Evolutionary conservation across 2,329 filamentous ascomycete genomes (phyloP).

Genomic region (Calonectria honghensis): DNA sequence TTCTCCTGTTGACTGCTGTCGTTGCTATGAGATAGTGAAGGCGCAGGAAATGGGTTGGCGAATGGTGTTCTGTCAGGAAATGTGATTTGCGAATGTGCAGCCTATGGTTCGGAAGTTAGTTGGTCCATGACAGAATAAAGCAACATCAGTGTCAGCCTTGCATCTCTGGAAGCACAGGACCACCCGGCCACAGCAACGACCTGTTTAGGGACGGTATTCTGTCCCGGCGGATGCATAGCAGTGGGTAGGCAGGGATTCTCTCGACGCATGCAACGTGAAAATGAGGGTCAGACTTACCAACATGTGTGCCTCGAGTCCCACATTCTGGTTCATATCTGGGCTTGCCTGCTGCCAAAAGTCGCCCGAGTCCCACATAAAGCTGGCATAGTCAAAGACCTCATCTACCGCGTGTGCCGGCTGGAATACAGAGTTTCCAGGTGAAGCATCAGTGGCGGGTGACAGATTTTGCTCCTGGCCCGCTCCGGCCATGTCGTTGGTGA

Average conservation of each 20-base stretch:
- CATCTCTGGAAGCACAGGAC: not conserved
- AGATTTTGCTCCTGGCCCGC: constrained; percentile 47
- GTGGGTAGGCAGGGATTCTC: constrained; percentile 32
- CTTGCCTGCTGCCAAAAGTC: constrained; percentile 60
- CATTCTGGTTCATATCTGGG: constrained; percentile 50
- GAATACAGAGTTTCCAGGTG: constrained; percentile 52
- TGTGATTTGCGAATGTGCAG: constrained; percentile 49
- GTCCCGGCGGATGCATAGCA: constrained; percentile 22
- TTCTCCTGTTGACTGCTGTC: constrained; percentile 44
- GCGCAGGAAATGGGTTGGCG: constrained; percentile 45
- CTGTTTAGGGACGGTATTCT: constrained; percentile 3
- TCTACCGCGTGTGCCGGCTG: constrained; percentile 60
- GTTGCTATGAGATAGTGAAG: constrained; percentile 50
- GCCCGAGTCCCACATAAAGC: constrained; percentile 68
- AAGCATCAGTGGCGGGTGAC: constrained; percentile 56
- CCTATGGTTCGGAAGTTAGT: constrained; percentile 37
- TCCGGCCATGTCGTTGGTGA: constrained; percentile 30
- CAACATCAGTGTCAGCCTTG: not conserved
- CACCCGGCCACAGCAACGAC: not conserved
- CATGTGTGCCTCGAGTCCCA: constrained; percentile 50
- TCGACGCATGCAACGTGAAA: constrained; percentile 24
- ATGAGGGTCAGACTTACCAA: constrained; percentile 44
- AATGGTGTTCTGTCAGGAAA: constrained; percentile 52
- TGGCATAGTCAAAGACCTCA: constrained; percentile 68
- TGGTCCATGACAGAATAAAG: not conserved